phyloP scores from a whole-genome alignment of 176 grass and related monocot species.

The Rhipidocladum racemiflorum region DNA sequence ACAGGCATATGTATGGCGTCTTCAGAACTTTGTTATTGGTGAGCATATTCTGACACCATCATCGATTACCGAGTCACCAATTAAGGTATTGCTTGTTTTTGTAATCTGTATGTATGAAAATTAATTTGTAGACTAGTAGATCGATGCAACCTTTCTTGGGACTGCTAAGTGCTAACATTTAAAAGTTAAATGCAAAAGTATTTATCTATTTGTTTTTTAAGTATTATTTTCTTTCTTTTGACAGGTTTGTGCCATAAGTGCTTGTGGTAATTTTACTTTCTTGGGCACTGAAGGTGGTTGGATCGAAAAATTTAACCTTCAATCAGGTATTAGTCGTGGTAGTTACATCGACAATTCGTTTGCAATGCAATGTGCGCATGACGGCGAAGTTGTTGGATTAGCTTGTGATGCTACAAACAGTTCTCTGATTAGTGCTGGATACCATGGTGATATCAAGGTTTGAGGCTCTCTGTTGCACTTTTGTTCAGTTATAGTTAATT shows the following conservation, averaged over 20 bases:
- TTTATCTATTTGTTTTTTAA: conserved; percentile 8
- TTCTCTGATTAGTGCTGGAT: conserved; percentile 81
- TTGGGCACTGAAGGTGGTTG: conserved; percentile 91
- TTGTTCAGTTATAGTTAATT: background rate
- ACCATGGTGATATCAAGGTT: conserved; percentile 94
- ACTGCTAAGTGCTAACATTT: conserved; percentile 12
- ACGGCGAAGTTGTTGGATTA: conserved; percentile 84
- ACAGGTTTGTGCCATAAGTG: conserved; percentile 94
- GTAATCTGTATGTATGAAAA: conserved; percentile 5
- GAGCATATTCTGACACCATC: conserved; percentile 91
- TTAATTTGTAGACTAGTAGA: background rate
- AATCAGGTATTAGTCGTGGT: conserved; percentile 81
- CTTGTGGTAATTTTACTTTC: conserved; percentile 86
- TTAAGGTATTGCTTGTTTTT: conserved; percentile 67
- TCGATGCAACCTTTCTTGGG: background rate
- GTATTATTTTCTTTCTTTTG: conserved; percentile 18
- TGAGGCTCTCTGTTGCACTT: background rate
- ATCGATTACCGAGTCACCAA: conserved; percentile 42
- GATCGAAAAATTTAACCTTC: conserved; percentile 96
- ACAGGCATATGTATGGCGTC: conserved; percentile 91
- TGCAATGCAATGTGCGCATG: conserved; percentile 68
- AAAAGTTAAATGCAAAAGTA: conserved; percentile 13
- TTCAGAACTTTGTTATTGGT: conserved; percentile 98
- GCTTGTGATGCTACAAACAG: conserved; percentile 88
- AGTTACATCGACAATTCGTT: conserved; percentile 58